Evolutionary conservation across 441 rosid species (phyloP), one percentile per base, ranked within the genome.

Genomic region (Corymbia citriodora): DNA sequence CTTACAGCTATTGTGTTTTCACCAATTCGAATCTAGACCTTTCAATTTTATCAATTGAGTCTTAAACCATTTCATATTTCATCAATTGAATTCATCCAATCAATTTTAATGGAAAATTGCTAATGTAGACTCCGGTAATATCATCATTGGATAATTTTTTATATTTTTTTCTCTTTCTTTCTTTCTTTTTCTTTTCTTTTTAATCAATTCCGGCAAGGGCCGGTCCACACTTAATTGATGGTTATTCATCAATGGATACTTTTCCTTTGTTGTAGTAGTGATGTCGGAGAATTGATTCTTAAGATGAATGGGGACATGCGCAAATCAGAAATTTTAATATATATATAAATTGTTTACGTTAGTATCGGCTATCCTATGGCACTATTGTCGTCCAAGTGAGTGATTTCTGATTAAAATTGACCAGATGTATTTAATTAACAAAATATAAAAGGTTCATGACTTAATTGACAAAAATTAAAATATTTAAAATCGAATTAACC

Each of bases 221-320:
- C 97, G 53, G 95, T 97, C 92, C 99, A 96, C 86, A 96, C 96
- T 97, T 0, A 98, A 97, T 72, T 40, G 45, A 40, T 40, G 45
- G 45, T 40, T 40, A 93, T 98, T 54, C 99, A 98, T 91, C 99
- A 97, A 89, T 98, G 99, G 99, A 61, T 96, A 81, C 99, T 97
- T 90, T 96, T 95, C 92, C 99, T 98, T 61, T 95, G 99, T 3
- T 50, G 83, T 23, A 93, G 99, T 89, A 93, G 92, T 82, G 97
- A 91, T 90, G 90, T 98, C 88, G 97, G 95, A 85, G 98, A 96
- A 88, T 91, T 98, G 91, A 94, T 96, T 89, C 97, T 96, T 87
- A 96, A 96, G 97, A 95, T 2, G 99, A 97, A 87, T 96, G 97
- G 98, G 96, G 96, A 89, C 92, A 97, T 72, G 95, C 95, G 15